Evolutionary conservation across 2,329 filamentous ascomycete genomes (phyloP), one percentile per base, ranked within the genome.

Genomic region (Xylariaceae sp.): DNA sequence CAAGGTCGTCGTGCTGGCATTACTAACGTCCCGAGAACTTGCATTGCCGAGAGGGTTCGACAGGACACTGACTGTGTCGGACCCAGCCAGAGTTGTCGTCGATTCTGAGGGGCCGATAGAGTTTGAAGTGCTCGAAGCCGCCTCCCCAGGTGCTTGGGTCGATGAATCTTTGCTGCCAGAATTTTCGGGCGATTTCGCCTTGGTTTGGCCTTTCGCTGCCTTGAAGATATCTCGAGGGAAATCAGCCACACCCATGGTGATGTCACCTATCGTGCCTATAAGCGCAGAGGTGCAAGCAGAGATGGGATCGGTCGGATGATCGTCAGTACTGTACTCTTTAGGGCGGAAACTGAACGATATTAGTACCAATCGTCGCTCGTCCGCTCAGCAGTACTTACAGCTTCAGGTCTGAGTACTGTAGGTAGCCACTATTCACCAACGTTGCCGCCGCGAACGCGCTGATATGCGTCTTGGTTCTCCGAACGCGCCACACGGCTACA

Each of bases 171-270:
- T 43, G 11, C 15, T 11, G 15, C 31, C 43, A 15, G 41, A 17
- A 30, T 49, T 49, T 11, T 54, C 54, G 30, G 44, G 48, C 8
- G 56, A 37, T 45, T 53, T 55, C 3, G 46, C 26, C 37, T 53
- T 49, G n/a, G 44, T 16, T 19, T 39, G 44, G 1, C 41, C 38
- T 22, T 42, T 50, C 13, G 52, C 52, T 9, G 56, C 49, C 47
- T 70, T 74, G 60, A 80, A 78, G 4, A 81, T 61, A 44, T 79
- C 74, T 15, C 74, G 65, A 2, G 79, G 79, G 51, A 83, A 76
- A 55, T 95, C 89, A 1, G 87, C 87, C 31, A 95, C 74, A 1
- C 88, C 87, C 76, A 94, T 85, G 55, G 87, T 79, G 43, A 96
- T 83, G 30, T 78, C 85, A 19, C 85, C 82, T 35, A 93, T 71